phyloP scores from a whole-genome alignment of 169 alveolate genomes.

The Cryptosporidium ryanae region DNA sequence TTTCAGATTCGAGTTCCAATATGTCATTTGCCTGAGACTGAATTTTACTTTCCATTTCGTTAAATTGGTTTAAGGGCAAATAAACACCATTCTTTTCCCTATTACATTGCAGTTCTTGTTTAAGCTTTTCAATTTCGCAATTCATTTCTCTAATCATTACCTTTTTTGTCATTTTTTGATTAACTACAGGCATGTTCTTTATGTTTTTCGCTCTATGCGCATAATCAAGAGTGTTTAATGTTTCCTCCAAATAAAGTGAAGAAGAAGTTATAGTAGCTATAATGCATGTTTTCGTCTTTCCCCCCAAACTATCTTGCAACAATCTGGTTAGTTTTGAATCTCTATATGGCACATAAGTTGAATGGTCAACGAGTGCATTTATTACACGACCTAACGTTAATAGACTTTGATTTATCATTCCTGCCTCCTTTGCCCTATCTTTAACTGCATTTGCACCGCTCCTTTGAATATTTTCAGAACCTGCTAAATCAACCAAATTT shows the following conservation, averaged over 20 bases:
- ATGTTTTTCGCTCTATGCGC: slow-evolving; percentile 93
- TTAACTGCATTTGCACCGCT: slow-evolving; percentile 90
- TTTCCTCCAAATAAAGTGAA: slow-evolving; percentile 90
- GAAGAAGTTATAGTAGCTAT: slow-evolving; percentile 93
- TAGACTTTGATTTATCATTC: slow-evolving; percentile 90
- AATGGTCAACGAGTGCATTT: slow-evolving; percentile 88
- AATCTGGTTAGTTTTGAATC: slow-evolving; percentile 95
- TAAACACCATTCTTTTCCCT: slow-evolving; percentile 82
- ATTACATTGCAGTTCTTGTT: slow-evolving; percentile 76
- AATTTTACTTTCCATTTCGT: slow-evolving; percentile 57
- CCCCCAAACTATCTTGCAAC: slow-evolving; percentile 95
- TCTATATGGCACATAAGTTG: slow-evolving; percentile 94
- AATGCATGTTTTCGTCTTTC: slow-evolving; percentile 94
- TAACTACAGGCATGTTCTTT: slow-evolving; percentile 90
- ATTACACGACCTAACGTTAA: slow-evolving; percentile 92
- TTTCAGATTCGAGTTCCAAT: slow-evolving; percentile 37
- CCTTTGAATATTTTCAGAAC: slow-evolving; percentile 90
- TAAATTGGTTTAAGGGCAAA: slow-evolving; percentile 51
- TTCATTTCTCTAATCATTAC: slow-evolving; percentile 81
- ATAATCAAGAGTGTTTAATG: slow-evolving; percentile 89
- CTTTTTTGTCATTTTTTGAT: slow-evolving; percentile 89
- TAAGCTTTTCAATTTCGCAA: slow-evolving; percentile 80
- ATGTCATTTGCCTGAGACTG: slow-evolving; percentile 68
- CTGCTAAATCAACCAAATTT: slow-evolving; percentile 96
- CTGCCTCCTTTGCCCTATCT: slow-evolving; percentile 91